Evolutionary conservation across 495 filamentous ascomycete genomes (phyloP).

Genomic region (Aspergillus avenaceus): DNA sequence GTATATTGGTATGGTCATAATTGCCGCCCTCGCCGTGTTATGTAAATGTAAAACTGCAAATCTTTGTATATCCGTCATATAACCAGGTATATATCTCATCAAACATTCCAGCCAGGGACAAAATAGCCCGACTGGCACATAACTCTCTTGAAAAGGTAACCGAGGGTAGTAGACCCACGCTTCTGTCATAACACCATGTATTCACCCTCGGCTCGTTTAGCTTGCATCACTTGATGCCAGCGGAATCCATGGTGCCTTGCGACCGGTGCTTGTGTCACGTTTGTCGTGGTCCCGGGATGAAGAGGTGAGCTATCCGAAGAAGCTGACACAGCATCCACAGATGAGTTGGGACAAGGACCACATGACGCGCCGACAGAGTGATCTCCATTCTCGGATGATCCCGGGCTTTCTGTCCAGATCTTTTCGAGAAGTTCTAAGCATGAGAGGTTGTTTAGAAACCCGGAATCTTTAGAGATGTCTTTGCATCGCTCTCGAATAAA

Average conservation of each 20-base stretch:
- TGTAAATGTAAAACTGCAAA: background rate
- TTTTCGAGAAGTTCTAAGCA: conserved; percentile 82
- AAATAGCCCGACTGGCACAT: background rate
- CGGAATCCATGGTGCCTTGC: conserved; percentile 53
- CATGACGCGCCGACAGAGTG: conserved; percentile 10
- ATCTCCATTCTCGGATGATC: conserved; percentile 17
- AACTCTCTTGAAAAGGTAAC: background rate
- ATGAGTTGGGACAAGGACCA: conserved; percentile 6
- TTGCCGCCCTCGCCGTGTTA: background rate
- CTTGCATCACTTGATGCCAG: conserved; percentile 73
- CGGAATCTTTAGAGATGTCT: conserved; percentile 81
- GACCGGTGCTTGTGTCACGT: background rate
- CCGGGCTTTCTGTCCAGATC: conserved; percentile 63
- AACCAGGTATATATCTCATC: background rate
- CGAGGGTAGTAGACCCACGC: background rate
- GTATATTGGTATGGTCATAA: background rate
- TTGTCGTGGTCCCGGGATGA: conserved; percentile 8
- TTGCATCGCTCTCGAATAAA: conserved; percentile 75
- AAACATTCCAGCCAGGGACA: background rate
- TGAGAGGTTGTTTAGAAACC: conserved; percentile 88
- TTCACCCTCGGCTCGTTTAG: conserved; percentile 66
- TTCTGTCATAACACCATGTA: conserved; percentile 73
- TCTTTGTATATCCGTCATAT: background rate
- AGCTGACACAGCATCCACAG: background rate
- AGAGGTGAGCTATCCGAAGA: conserved; percentile 6